Evolutionary conservation across 2,329 filamentous ascomycete species (phyloP).

Genomic region (Peltaster fructicola): DNA sequence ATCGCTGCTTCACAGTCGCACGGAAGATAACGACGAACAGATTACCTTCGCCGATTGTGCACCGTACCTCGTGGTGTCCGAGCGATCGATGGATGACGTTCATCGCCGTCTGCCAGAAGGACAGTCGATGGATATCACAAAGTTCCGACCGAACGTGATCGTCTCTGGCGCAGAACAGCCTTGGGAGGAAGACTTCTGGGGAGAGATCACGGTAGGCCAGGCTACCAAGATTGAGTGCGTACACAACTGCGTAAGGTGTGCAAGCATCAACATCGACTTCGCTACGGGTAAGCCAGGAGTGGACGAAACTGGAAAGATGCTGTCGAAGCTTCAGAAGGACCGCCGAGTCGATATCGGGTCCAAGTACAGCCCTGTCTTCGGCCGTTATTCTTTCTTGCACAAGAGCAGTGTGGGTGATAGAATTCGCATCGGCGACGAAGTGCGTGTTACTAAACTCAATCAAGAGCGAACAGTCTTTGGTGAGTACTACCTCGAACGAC

Average conservation of each 20-base stretch:
- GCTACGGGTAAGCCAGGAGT: conserved; percentile 23
- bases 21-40: conserved; percentile 6
- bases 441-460: conserved; percentile 23
- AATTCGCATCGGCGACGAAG: conserved; percentile 26
- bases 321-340: conserved; percentile 29
- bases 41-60: conserved; percentile 60
- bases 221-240: conserved; percentile 17
- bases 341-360: conserved; percentile 26
- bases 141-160: conserved; percentile 31
- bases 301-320: conserved; percentile 21
- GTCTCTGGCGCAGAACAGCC: conserved; percentile 22
- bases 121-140: conserved; percentile 25
- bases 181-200: conserved; percentile 32
- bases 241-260: conserved; percentile 30
- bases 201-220: conserved; percentile 6
- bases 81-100: conserved; percentile 52
- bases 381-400: conserved; percentile 27
- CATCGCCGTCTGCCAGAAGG: conserved; percentile 24
- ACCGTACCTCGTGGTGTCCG: conserved; percentile 54
- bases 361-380: conserved; percentile 32
- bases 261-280: conserved; percentile 31
- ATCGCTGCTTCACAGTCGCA: conserved; percentile 6
- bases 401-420: conserved; percentile 7
- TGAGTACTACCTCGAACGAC: too few species aligned
- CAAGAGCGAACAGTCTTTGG: conserved; percentile 25